Evolutionary conservation across 768 basidiomycete species (phyloP).

Genomic region (Phanerochaete sordida): DNA sequence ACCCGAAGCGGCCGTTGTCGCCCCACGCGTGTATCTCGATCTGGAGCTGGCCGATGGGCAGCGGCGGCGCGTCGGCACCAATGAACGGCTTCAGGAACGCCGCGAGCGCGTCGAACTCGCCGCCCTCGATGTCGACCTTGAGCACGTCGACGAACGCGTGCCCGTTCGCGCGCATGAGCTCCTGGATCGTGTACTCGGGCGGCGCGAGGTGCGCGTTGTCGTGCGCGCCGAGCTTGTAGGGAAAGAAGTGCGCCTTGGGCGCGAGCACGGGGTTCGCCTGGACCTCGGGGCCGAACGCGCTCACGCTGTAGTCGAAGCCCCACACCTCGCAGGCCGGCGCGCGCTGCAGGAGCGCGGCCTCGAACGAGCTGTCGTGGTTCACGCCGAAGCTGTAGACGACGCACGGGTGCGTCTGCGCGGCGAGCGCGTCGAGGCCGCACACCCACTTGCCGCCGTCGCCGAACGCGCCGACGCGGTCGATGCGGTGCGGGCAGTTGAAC

Average conservation of each 20-base stretch:
- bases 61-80: constrained; percentile 32
- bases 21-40: constrained; percentile 54
- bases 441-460: constrained; percentile 55
- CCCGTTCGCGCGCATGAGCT: constrained; percentile 60
- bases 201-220: constrained; percentile 40
- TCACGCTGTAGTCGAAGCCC: constrained; percentile 40
- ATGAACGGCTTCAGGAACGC: constrained; percentile 45
- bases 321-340: constrained; percentile 34
- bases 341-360: constrained; percentile 40
- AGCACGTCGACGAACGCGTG: constrained; percentile 68
- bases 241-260: constrained; percentile 39
- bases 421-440: constrained; percentile 43
- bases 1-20: constrained; percentile 33
- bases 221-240: constrained; percentile 28
- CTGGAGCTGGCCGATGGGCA: constrained; percentile 72
- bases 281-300: constrained; percentile 43
- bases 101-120: constrained; percentile 56
- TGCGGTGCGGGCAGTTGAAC: constrained; percentile 12
- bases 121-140: constrained; percentile 67
- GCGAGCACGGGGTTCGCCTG: constrained; percentile 25
- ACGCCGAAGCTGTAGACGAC: constrained; percentile 30
- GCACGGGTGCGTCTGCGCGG: constrained; percentile 8
- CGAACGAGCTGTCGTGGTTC: constrained; percentile 47
- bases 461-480: constrained; percentile 41
- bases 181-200: constrained; percentile 56